Percentiles rank a stretch among this genome's conserved stretches.
Conservation (phyloP, 805 yeast species). For the Huiozyma sinensis region DNA sequence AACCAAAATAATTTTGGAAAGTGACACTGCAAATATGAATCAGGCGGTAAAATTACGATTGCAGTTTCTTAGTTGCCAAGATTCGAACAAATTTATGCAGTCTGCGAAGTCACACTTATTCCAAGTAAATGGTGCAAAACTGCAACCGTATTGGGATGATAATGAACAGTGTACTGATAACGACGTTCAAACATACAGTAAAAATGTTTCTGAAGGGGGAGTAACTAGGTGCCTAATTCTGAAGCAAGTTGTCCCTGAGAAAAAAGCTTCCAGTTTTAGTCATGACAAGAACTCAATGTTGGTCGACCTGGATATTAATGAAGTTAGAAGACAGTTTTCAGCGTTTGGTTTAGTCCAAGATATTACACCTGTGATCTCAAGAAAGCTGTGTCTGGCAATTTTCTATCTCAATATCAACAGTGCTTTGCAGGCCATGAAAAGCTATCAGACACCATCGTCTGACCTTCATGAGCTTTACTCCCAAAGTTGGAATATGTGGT, state of each 20-base stretch:
- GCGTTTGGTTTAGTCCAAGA: slow-evolving; percentile 52
- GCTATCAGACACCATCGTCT: slow-evolving; percentile 29
- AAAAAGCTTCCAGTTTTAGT: not conserved
- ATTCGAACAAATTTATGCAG: slow-evolving; percentile 44
- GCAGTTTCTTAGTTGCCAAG: slow-evolving; percentile 40
- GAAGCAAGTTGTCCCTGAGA: slow-evolving; percentile 25
- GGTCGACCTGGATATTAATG: slow-evolving; percentile 36
- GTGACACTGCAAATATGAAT: slow-evolving; percentile 5
- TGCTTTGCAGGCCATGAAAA: slow-evolving; percentile 49
- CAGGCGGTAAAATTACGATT: slow-evolving; percentile 33
- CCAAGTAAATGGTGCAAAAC: slow-evolving; percentile 44
- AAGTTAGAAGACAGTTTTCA: slow-evolving; percentile 39
- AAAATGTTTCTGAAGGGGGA: slow-evolving; percentile 18
- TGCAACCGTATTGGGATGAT: slow-evolving; percentile 38
- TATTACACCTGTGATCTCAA: slow-evolving; percentile 54
- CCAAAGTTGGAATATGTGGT: slow-evolving; percentile 52
- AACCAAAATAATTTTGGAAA: slow-evolving; percentile 24
- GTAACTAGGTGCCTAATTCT: slow-evolving; percentile 34
- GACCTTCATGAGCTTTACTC: slow-evolving; percentile 35
- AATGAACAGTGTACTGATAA: not conserved
- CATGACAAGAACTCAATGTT: slow-evolving; percentile 24
- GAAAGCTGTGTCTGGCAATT: slow-evolving; percentile 50
- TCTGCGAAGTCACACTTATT: slow-evolving; percentile 45
- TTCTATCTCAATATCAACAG: slow-evolving; percentile 47
- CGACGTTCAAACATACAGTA: slow-evolving; percentile 4